Percentiles rank a stretch among this genome's conserved stretches.
Evolutionary conservation across 2,329 filamentous ascomycete species (phyloP).

Genomic region (Phoma sp.): DNA sequence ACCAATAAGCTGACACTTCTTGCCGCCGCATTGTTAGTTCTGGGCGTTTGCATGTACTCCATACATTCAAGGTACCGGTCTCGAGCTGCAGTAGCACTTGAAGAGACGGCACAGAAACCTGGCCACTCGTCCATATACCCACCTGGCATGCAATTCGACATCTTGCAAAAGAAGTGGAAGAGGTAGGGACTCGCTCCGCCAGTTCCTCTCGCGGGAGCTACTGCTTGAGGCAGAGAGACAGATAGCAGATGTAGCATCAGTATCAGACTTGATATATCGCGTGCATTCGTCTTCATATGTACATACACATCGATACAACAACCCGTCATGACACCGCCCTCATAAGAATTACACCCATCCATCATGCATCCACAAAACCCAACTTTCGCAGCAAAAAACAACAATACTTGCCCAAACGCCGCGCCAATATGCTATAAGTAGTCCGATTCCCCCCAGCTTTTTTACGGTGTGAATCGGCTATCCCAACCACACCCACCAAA

Average conservation of each 20-base stretch:
- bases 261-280: neutral
- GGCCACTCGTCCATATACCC: neutral
- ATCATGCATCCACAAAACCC: neutral
- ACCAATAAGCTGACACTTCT: neutral
- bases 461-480: neutral
- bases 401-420: no score
- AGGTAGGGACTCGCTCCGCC: neutral
- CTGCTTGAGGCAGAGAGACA: neutral
- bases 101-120: neutral
- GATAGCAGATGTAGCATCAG: neutral
- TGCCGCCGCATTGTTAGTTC: neutral
- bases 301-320: neutral
- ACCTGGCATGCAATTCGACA: constrained; percentile 1
- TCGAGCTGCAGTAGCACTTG: neutral
- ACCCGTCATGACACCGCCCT: neutral
- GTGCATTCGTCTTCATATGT: neutral
- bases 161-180: neutral
- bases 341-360: no score
- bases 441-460: neutral
- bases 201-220: neutral
- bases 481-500: constrained; percentile 86
- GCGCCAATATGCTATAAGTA: neutral
- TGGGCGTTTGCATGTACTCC: neutral
- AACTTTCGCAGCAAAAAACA: no score
- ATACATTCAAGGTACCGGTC: neutral